Evolutionary conservation across 192 early-diverging fungal genomes (phyloP).

Genomic region (Phlyctochytrium bullatum): DNA sequence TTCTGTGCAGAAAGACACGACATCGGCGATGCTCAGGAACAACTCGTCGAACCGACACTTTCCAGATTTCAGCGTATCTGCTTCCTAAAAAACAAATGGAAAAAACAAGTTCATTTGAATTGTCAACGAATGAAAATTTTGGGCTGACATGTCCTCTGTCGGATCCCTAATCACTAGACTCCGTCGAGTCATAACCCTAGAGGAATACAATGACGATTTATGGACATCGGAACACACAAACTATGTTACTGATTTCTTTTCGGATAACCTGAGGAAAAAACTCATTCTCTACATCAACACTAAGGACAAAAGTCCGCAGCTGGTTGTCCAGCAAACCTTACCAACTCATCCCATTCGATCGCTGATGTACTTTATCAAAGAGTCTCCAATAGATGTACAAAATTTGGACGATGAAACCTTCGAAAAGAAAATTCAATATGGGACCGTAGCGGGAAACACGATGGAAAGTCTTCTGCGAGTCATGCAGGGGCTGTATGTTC

Average conservation of each 20-base stretch:
- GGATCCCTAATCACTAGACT: too few relatives aligned
- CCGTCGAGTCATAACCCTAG: constrained; percentile 23
- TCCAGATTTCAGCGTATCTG: too few relatives aligned
- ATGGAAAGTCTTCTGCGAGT: constrained; percentile 53
- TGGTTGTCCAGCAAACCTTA: constrained; percentile 26
- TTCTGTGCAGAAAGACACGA: too few relatives aligned
- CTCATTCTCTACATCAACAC: constrained; percentile 14
- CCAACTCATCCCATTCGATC: constrained; percentile 25
- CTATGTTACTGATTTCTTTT: constrained; percentile 11
- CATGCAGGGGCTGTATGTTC: constrained; percentile 61
- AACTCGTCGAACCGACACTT: too few relatives aligned
- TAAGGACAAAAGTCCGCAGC: constrained; percentile 12
- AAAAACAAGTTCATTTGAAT: too few relatives aligned
- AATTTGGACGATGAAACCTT: constrained; percentile 30
- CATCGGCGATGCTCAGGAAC: too few relatives aligned
- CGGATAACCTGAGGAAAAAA: background rate
- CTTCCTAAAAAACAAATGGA: background rate
- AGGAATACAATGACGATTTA: constrained; percentile 23
- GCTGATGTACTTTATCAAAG: constrained; percentile 47
- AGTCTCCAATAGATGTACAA: constrained; percentile 4
- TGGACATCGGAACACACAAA: constrained; percentile 35
- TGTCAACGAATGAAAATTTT: too few relatives aligned
- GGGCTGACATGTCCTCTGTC: too few relatives aligned
- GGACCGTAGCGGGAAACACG: constrained; percentile 40
- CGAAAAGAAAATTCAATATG: constrained; percentile 52